Evolutionary conservation across 129 eudicot genomes (phyloP), one percentile per base, ranked within the genome.

Genomic region (Erigeron canadensis): DNA sequence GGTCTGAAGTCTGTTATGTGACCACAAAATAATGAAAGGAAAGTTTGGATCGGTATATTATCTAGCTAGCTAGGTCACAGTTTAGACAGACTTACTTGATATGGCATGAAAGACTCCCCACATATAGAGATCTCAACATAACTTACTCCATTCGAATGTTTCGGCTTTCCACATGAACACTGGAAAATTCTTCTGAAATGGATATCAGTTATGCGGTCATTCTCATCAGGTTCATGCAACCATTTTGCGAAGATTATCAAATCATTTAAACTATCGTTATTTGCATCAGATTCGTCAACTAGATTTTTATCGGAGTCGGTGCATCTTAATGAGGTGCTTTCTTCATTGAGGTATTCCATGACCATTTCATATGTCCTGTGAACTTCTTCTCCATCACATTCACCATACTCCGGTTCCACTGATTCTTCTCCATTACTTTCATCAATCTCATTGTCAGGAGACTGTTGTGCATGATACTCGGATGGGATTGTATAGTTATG

Each of bases 61-160:
- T n/a, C n/a, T n/a, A n/a, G n/a, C 51, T 54, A 70, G 41, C 65
- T 70, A 54, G 40, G 55, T 50, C 10, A 53, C 21, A 73, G 22
- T 70, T 15, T 65, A 69, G 65, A 28, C 5, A 60, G 50, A 74
- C 84, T 82, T 82, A 91, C 98, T 83, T 93, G 98, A 86, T 93
- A 95, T 81, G 89, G 81, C 98, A 93, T 93, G 85, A 93, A 93
- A 34, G 98, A 93, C 73, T 93, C 96, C 48, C 98, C 98, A 79
- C 85, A 87, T 16, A 93, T 89, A 23, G 96, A 81, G 51, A 93
- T 69, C 78, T 93, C 98, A 16, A 93, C 80, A 73, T 67, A 93
- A 43, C 71, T 77, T 75, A 71, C 46, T 47, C 95, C 96, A 69
- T 5, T 73, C 73, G 84, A 72, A 22, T 71, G 81, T 79, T 93